Evolutionary conservation across 345 rosid species (phyloP), one percentile per base, ranked within the genome.

Genomic region (Arabidopsis thaliana): DNA sequence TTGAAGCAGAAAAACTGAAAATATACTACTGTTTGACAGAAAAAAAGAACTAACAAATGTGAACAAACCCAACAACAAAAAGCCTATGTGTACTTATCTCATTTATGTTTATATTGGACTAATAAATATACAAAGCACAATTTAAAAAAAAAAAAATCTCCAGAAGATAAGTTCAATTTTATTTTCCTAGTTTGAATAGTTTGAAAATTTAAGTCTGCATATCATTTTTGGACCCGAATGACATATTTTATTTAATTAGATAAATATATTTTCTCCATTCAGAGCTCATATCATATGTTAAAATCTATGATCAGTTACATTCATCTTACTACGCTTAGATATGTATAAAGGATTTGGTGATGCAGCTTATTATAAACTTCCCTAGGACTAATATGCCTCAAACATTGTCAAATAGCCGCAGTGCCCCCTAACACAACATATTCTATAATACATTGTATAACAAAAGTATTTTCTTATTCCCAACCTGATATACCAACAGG

Each of bases 391-490:
- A 40, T 42, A 40, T 50, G 73, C 45, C 68, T 68, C 63, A 16
- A 68, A 52, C 74, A 60, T 51, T 42, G 69, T 68, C 74, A 36
- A 68, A 76, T 68, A 75, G 74, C 79, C 69, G 69, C 69, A 60
- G 50, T 68, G 63, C 63, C 79, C 42, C 61, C 41, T 76, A 41
- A 68, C 63, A 41, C 36, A 58, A 13, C 42, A 28, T 28, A 28
- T 59, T 36, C 67, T 34, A 7, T n/a, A 74, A 56, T 59, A 65
- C 23, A 56, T 55, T 7, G 30, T 38, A 73, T 22, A 72, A 50
- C n/a, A 58, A 28, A 30, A 16, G 20, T 20, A 12, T 30, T 50
- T 13, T 38, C 36, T 40, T 72, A 63, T 62, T 55, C 64, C 57
- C 52, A 16, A 50, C 46, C 62, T 24, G 60, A 3, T 28, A 30